Percentiles rank a stretch among this genome's conserved stretches.
Evolutionary conservation across 2,329 filamentous ascomycete genomes (phyloP).

Genomic region (Cladosporium sp.): DNA sequence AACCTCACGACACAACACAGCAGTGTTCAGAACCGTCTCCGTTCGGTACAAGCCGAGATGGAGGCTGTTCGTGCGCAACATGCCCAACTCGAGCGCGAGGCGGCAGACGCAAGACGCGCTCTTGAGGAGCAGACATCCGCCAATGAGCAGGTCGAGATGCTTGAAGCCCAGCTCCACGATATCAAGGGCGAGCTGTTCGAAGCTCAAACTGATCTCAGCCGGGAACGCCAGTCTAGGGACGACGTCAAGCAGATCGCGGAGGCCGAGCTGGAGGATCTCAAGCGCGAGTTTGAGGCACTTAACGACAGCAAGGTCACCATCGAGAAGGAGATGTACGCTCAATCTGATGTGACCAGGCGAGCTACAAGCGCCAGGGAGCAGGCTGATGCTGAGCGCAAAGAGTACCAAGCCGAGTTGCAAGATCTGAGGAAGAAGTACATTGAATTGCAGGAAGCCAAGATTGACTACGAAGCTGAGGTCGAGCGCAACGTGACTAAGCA

Average conservation of each 20-base stretch:
- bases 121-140: conserved; percentile 88
- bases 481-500: conserved; percentile 77
- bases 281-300: conserved; percentile 80
- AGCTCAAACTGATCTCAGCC: conserved; percentile 83
- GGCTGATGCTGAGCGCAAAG: conserved; percentile 85
- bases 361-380: conserved; percentile 78
- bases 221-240: conserved; percentile 89
- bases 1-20: conserved; percentile 75
- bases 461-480: conserved; percentile 77
- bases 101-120: conserved; percentile 80
- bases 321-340: conserved; percentile 94
- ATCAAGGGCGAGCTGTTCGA: conserved; percentile 84
- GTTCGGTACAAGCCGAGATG: conserved; percentile 83
- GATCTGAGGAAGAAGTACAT: conserved; percentile 80
- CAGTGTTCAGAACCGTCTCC: conserved; percentile 71
- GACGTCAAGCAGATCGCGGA: conserved; percentile 90
- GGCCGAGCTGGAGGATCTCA: conserved; percentile 79
- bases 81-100: conserved; percentile 81
- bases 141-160: conserved; percentile 82
- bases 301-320: conserved; percentile 97
- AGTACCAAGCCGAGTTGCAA: conserved; percentile 83
- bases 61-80: conserved; percentile 85
- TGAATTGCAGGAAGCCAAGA: conserved; percentile 79
- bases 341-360: conserved; percentile 86
- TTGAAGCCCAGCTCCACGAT: conserved; percentile 84